These are phyloP conservation scores for Carex scoparia DNA, from an alignment of 176 grass and related monocot genomes.

Conservation along the genomic window DNA sequence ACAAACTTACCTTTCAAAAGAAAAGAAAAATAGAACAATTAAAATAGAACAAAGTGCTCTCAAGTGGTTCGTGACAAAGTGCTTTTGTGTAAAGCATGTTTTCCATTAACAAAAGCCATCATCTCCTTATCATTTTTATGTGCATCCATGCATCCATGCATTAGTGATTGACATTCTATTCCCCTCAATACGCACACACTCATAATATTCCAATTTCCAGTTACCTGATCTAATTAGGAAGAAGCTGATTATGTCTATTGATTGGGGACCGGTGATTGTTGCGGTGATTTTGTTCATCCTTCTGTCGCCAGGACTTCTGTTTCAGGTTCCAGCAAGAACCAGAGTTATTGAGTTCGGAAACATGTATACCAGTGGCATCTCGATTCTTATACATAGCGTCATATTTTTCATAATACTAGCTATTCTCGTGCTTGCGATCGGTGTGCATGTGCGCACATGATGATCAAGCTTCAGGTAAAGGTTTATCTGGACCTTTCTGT, in stretches of 20 bases:
- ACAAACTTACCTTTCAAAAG: not conserved
- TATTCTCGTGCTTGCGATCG: conserved; percentile 34
- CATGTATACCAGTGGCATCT: conserved; percentile 49
- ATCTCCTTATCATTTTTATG: not conserved
- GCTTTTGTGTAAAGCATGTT: conserved; percentile 27
- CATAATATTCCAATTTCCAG: not conserved
- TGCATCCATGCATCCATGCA: not conserved
- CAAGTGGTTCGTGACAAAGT: conserved; percentile 15
- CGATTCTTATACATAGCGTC: conserved; percentile 42
- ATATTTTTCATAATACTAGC: conserved; percentile 34
- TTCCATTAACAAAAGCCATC: conserved; percentile 27
- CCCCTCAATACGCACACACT: not conserved
- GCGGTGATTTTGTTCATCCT: conserved; percentile 46
- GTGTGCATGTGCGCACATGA: conserved; percentile 36
- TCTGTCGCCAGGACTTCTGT: conserved; percentile 44
- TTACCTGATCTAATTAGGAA: not conserved
- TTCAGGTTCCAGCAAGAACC: conserved; percentile 43
- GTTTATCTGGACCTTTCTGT: not conserved
- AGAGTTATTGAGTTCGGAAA: conserved; percentile 45
- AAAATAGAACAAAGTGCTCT: conserved; percentile 9
- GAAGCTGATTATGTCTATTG: conserved; percentile 22
- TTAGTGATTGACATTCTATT: not conserved
- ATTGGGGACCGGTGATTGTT: conserved; percentile 47
- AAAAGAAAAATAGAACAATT: not conserved
- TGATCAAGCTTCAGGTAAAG: conserved; percentile 5